Evolutionary conservation across 371 early-diverging fungal genomes (phyloP).

Genomic region (Coemansia sp.): DNA sequence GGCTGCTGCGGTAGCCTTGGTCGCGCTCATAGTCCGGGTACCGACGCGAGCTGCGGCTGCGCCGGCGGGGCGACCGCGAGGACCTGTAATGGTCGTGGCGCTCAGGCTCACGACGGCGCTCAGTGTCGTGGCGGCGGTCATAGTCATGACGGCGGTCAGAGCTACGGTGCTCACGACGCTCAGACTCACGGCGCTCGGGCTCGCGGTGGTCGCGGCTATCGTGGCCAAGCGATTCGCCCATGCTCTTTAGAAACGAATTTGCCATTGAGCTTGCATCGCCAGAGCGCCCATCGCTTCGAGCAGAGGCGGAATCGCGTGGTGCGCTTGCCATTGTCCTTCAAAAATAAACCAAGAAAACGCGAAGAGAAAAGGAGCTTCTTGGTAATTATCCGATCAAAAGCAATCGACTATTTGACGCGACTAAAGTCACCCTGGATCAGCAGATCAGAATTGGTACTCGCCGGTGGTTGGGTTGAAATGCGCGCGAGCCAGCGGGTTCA

Average conservation of each 20-base stretch:
- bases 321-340: no score
- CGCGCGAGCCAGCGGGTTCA: conserved; percentile 79
- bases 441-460: conserved; percentile 12
- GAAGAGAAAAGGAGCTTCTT: no score
- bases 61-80: conserved; percentile 17
- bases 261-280: conserved; percentile 16
- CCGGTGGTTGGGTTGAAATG: conserved; percentile 18
- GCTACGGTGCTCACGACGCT: no score
- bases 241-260: conserved; percentile 34
- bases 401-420: no score
- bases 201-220: no score
- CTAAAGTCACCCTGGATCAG: background rate
- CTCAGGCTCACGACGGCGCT: background rate
- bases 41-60: conserved; percentile 19
- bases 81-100: background rate
- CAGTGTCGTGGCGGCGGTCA: background rate
- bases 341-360: no score
- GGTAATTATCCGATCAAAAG: no score
- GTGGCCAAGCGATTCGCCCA: conserved; percentile 25
- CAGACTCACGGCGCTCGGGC: no score
- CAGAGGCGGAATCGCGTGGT: no score
- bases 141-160: no score
- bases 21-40: conserved; percentile 10
- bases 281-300: no score
- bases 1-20: conserved; percentile 11